phyloP scores from a whole-genome alignment of 108 stramenopile species.

The Aureococcus anophagefferens region DNA sequence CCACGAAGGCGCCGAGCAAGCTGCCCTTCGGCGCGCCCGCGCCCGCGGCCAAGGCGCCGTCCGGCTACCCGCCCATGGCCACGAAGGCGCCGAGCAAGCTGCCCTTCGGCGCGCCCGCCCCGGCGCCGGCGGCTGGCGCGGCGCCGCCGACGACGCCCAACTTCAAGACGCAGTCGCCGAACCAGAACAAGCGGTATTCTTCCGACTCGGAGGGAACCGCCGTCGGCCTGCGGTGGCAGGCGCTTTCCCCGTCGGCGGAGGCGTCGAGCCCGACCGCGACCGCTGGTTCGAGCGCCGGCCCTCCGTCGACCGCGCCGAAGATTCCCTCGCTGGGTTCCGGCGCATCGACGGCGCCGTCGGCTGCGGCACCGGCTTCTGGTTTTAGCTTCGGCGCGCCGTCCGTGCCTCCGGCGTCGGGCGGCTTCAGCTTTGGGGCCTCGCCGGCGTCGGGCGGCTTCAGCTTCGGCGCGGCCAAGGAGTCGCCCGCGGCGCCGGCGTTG shows the following conservation, averaged over 20 bases:
- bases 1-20: conserved; percentile 36
- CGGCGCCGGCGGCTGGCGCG: neutral
- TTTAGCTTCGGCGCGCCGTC: neutral
- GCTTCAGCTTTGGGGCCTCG: neutral
- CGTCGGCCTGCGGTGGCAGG: too few species aligned
- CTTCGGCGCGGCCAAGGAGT: too few species aligned
- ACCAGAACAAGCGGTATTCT: too few species aligned
- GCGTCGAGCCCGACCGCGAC: neutral
- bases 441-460: neutral
- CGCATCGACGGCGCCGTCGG: too few species aligned
- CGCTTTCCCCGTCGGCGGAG: neutral
- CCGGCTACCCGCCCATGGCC: conserved; percentile 47
- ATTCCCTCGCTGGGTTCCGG: too few species aligned
- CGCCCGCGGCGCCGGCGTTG: neutral
- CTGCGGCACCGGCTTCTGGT: neutral
- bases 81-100: conserved; percentile 33
- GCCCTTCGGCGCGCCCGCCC: neutral
- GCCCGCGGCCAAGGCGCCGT: neutral
- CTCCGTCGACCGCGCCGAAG: too few species aligned
- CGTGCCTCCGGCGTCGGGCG: neutral
- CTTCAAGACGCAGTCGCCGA: too few species aligned
- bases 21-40: neutral
- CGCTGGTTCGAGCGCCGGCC: neutral
- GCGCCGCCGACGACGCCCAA: neutral
- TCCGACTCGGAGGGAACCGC: too few species aligned